Conservation (phyloP, 2,329 filamentous ascomycete genomes). For the Apiospora kogelbergensis region DNA sequence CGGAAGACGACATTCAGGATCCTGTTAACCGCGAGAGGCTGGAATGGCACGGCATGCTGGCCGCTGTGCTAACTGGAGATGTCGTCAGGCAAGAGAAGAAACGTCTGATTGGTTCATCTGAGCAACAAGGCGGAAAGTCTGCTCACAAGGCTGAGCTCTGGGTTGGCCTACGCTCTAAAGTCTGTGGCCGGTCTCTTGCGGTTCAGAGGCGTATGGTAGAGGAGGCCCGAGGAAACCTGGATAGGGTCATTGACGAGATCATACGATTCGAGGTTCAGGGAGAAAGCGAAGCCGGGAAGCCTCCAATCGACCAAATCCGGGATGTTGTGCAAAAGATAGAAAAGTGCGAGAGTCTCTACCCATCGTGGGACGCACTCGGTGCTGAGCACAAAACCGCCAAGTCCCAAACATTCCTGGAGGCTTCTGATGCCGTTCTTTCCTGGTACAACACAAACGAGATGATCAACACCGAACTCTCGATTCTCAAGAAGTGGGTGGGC, state of each 20-base stretch:
- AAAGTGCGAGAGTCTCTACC: slow-evolving; percentile 81
- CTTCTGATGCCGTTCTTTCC: slow-evolving; percentile 84
- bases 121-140: slow-evolving; percentile 55
- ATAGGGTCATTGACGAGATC: slow-evolving; percentile 79
- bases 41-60: slow-evolving; percentile 98
- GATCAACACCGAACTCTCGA: slow-evolving; percentile 90
- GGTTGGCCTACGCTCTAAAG: slow-evolving; percentile 81
- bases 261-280: slow-evolving; percentile 94
- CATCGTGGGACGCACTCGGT: slow-evolving; percentile 74
- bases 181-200: slow-evolving; percentile 79
- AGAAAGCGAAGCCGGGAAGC: slow-evolving; percentile 86
- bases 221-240: slow-evolving; percentile 73
- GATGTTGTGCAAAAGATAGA: slow-evolving; percentile 90
- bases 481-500: slow-evolving; percentile 94
- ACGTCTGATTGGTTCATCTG: slow-evolving; percentile 76
- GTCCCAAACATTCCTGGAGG: slow-evolving; percentile 75
- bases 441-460: slow-evolving; percentile 98
- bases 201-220: slow-evolving; percentile 87
- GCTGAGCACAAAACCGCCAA: slow-evolving; percentile 73
- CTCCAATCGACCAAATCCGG: slow-evolving; percentile 82
- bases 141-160: slow-evolving; percentile 81
- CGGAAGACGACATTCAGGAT: slow-evolving; percentile 85
- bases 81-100: slow-evolving; percentile 99
- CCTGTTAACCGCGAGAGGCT: slow-evolving; percentile 85
- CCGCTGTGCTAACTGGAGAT: slow-evolving; percentile 92